Conservation (phyloP, 805 yeast species). For the Starmerella stigmatis region DNA sequence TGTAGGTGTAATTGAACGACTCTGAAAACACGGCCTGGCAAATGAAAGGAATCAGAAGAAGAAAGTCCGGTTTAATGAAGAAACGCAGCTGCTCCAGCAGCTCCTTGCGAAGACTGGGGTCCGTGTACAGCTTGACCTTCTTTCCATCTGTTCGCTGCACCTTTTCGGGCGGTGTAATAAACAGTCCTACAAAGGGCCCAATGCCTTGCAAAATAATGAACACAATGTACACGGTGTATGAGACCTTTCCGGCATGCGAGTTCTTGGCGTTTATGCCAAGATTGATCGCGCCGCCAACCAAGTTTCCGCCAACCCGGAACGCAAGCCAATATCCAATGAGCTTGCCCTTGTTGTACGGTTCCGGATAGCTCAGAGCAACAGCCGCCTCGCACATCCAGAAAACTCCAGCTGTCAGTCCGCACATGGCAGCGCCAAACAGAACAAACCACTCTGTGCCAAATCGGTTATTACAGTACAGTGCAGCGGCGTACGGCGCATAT, state of each 20-base stretch:
- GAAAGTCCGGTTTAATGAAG: conserved; percentile 9
- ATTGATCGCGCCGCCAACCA: conserved; percentile 25
- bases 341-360: conserved; percentile 21
- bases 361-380: conserved; percentile 24
- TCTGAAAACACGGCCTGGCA: conserved; percentile 19
- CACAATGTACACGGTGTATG: conserved; percentile 12
- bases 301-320: conserved; percentile 20
- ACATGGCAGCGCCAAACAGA: conserved; percentile 21
- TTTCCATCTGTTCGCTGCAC: conserved; percentile 29
- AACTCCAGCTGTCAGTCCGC: conserved; percentile 25
- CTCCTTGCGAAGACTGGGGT: conserved; percentile 4
- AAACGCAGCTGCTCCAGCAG: conserved; percentile 14
- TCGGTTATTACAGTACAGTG: conserved; percentile 21
- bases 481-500: conserved; percentile 24
- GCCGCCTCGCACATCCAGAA: conserved; percentile 26
- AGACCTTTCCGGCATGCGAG: conserved; percentile 16
- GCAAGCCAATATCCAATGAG: conserved; percentile 23
- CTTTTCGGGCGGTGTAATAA: conserved; percentile 21
- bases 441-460: conserved; percentile 25
- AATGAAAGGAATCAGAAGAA: conserved; percentile 15
- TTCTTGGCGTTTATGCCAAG: conserved; percentile 16
- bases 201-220: conserved; percentile 23
- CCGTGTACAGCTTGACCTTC: conserved; percentile 12
- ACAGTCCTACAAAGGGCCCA: conserved; percentile 21
- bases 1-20: conserved; percentile 15